These are phyloP conservation scores for Punica granatum DNA, from an alignment of 345 rosid genomes.

Conservation along the genomic window DNA sequence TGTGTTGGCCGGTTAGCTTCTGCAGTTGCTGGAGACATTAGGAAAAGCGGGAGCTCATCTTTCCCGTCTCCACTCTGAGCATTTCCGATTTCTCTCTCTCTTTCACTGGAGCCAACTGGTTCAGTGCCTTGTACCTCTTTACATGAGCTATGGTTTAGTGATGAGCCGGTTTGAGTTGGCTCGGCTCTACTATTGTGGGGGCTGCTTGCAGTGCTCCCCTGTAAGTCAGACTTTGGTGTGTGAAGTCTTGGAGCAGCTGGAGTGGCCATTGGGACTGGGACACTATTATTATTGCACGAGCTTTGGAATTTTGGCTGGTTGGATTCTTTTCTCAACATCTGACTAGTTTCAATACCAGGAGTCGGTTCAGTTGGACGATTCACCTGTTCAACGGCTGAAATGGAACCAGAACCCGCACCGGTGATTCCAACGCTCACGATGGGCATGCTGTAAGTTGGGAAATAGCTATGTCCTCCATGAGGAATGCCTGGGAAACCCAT, in stretches of 20 bases:
- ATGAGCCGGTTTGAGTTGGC: background rate
- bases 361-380: constrained; percentile 29
- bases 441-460: constrained; percentile 60
- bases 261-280: background rate
- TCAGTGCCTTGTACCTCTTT: background rate
- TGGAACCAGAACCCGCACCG: constrained; percentile 6
- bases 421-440: constrained; percentile 32
- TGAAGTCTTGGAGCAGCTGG: constrained; percentile 3
- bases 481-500: constrained; percentile 37
- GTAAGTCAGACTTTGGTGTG: constrained; percentile 32
- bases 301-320: constrained; percentile 33
- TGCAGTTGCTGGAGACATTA: constrained; percentile 11
- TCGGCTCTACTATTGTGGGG: background rate
- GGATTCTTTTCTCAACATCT: constrained; percentile 27
- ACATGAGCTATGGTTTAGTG: background rate
- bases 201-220: constrained; percentile 50
- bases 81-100: constrained; percentile 2
- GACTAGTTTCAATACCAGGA: constrained; percentile 22
- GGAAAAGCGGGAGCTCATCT: constrained; percentile 23
- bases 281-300: constrained; percentile 21
- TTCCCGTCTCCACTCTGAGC: constrained; percentile 17
- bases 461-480: constrained; percentile 48
- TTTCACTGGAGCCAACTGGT: background rate
- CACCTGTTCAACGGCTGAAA: constrained; percentile 39
- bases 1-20: constrained; percentile 29